Evolutionary conservation across 208 protist genomes (phyloP).

Genomic region (Trypanosomatidae sp.): DNA sequence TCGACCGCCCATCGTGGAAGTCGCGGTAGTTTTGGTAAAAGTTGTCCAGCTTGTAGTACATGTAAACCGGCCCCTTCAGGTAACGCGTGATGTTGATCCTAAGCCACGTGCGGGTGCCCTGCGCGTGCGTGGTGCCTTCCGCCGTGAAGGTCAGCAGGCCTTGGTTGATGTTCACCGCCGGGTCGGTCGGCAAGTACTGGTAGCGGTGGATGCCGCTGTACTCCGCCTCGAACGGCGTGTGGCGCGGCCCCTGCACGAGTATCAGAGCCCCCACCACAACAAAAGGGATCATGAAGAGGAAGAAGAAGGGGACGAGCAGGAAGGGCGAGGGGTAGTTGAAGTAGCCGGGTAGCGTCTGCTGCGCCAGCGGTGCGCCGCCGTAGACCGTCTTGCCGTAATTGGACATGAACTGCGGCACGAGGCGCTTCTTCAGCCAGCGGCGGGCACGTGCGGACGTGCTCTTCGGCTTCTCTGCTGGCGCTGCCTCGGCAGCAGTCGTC

Average conservation of each 20-base stretch:
- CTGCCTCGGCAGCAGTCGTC: background rate
- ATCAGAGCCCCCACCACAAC: constrained; percentile 43
- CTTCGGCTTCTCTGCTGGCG: background rate
- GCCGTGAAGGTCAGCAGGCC: constrained; percentile 54
- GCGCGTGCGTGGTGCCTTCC: constrained; percentile 45
- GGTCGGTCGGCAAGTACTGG: constrained; percentile 72
- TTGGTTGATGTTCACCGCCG: constrained; percentile 68
- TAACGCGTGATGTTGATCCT: constrained; percentile 43
- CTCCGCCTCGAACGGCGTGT: constrained; percentile 35
- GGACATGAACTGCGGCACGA: constrained; percentile 37
- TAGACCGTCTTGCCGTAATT: constrained; percentile 71
- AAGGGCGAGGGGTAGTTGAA: constrained; percentile 61
- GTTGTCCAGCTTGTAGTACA: constrained; percentile 97
- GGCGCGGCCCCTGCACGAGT: constrained; percentile 31
- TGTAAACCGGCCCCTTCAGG: constrained; percentile 93
- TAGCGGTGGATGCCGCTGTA: constrained; percentile 78
- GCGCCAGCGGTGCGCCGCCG: constrained; percentile 68
- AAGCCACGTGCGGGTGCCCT: constrained; percentile 76
- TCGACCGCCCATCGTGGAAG: constrained; percentile 83
- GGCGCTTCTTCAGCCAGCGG: constrained; percentile 25
- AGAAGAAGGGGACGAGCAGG: constrained; percentile 53
- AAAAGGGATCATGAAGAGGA: constrained; percentile 54
- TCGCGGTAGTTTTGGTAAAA: constrained; percentile 98
- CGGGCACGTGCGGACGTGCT: constrained; percentile 1
- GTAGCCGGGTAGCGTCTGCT: constrained; percentile 74